Evolutionary conservation across 2,329 filamentous ascomycete species (phyloP), one percentile per base, ranked within the genome.

Genomic region (Bipolaris bicolor): DNA sequence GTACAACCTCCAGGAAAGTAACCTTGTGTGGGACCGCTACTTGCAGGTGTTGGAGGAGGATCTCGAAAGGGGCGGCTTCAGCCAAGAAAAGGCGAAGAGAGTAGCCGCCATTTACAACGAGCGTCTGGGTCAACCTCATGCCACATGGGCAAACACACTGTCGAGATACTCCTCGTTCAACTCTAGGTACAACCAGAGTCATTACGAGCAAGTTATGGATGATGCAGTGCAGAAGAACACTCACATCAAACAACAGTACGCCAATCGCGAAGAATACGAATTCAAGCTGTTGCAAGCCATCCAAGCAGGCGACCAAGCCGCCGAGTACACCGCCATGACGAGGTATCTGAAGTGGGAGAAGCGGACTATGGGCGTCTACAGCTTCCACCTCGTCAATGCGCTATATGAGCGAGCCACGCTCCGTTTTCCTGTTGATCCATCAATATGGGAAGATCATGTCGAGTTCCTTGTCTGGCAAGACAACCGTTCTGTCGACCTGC

Each of bases 261-360:
- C 83, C 13, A 78, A 84, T 41, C 88, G 91, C 58, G 89, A 91
- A 63, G 77, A 83, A 3, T 87, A 87, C 69, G 91, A 96, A 73
- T 78, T 87, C 61, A 86, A 84, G 60, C 78, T 95, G 20, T 82
- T 82, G 51, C 81, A 83, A 58, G 88, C 89, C 6, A 74, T 78
- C 15, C 81, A 86, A 52, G 77, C 82, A 7, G 82, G 81, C 54
- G 84, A 91, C 64, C 73, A 78, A 26, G 83, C 85, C 10, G 81
- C 80, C 3, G 81, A 89, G 55, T 85, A 84, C 74, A 74, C 76
- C 18, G 76, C 81, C 3, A 84, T 84, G 61, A 77, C 76, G 4
- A 85, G 90, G 53, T 99, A 99, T 68, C 80, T 98, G 16, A 88
- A 91, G 52, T 97, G 91, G 90, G 95, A 99, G 79, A 84, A 88